Percentiles rank a stretch among this genome's conserved stretches.
phyloP scores from a whole-genome alignment of 176 grass and related monocot genomes.

The Rhipidocladum racemiflorum region DNA sequence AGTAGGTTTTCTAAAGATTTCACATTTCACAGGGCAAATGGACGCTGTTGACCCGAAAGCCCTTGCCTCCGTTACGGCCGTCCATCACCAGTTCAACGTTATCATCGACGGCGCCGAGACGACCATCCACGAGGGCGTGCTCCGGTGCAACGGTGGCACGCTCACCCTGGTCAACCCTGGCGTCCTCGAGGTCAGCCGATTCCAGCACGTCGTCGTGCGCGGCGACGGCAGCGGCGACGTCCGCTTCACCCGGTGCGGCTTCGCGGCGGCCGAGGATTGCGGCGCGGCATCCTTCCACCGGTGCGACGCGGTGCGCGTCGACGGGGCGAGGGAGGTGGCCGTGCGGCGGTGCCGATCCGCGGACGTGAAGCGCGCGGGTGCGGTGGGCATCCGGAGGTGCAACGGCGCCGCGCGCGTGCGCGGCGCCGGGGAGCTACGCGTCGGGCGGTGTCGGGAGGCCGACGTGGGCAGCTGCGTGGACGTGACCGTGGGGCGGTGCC shows the following conservation, averaged over 20 bases:
- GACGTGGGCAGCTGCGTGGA: constrained; percentile 48
- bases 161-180: constrained; percentile 42
- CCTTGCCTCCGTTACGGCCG: background rate
- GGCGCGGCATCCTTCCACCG: constrained; percentile 36
- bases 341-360: constrained; percentile 45
- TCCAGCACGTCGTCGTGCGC: constrained; percentile 37
- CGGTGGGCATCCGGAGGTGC: constrained; percentile 48
- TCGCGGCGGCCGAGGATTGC: constrained; percentile 46
- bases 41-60: constrained; percentile 30
- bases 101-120: constrained; percentile 57
- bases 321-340: constrained; percentile 28
- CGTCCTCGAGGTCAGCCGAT: constrained; percentile 6
- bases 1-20: background rate
- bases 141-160: constrained; percentile 42
- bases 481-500: constrained; percentile 36
- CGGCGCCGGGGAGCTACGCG: constrained; percentile 43
- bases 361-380: constrained; percentile 44
- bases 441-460: constrained; percentile 42
- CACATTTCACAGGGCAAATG: constrained; percentile 11
- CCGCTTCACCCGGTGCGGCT: constrained; percentile 37
- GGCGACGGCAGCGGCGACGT: constrained; percentile 26
- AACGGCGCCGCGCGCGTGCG: constrained; percentile 38
- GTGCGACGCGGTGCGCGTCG: constrained; percentile 47
- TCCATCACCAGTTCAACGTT: constrained; percentile 42
- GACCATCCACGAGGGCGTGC: constrained; percentile 45